phyloP scores from a whole-genome alignment of 2,329 filamentous ascomycete genomes.

The Aureobasidium sp. region DNA sequence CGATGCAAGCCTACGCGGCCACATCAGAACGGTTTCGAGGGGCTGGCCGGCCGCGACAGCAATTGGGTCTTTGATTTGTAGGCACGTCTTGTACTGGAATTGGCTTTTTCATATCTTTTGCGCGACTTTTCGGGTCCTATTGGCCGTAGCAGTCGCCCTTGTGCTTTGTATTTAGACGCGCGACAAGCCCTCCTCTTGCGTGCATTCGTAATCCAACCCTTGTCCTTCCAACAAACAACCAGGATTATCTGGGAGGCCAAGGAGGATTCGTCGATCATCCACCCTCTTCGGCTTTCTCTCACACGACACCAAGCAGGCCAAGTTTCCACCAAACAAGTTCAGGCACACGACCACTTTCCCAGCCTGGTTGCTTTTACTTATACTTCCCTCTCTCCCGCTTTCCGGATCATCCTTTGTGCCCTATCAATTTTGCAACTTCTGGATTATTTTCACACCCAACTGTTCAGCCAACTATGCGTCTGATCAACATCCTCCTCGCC shows the following conservation, averaged over 20 bases:
- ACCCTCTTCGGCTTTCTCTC: conserved; percentile 1
- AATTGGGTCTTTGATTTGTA: not conserved
- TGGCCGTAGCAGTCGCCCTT: not conserved
- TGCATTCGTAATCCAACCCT: conserved; percentile 12
- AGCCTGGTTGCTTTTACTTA: not conserved
- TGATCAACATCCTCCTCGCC: conserved; percentile 6
- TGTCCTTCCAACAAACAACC: conserved; percentile 6
- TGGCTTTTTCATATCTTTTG: not conserved
- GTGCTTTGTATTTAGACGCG: not conserved
- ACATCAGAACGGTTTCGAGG: conserved; percentile 12
- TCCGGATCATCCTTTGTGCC: not conserved
- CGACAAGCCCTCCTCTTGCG: not conserved
- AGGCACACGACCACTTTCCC: conserved; percentile 12
- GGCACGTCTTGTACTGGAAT: not conserved
- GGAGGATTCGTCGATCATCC: conserved; percentile 6
- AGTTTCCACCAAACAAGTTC: not conserved
- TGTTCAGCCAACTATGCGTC: not conserved
- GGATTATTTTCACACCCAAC: not conserved
- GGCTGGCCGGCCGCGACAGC: conserved; percentile 6
- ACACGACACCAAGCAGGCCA: conserved; percentile 8
- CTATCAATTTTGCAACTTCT: not conserved
- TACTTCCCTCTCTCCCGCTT: not conserved
- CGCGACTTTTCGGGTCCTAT: not conserved
- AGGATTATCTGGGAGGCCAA: conserved; percentile 4
- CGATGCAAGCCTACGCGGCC: conserved; percentile 13